Evolutionary conservation across 352 stramenopile genomes (phyloP).

Genomic region (Phytophthora palmivora): DNA sequence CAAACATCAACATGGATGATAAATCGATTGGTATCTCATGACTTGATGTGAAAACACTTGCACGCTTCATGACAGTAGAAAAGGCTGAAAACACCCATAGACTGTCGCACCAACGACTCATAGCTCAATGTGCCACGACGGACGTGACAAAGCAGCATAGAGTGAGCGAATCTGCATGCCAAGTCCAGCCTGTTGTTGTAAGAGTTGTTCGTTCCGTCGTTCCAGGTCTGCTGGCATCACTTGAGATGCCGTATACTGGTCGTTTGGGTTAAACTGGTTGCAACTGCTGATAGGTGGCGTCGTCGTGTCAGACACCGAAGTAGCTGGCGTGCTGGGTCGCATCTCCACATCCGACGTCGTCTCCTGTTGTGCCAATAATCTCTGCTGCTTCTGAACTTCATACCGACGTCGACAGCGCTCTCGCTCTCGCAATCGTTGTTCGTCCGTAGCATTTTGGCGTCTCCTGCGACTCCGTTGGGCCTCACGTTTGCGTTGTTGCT

Average conservation of each 20-base stretch:
- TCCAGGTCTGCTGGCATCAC: constrained; percentile 30
- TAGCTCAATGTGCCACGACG: constrained; percentile 3
- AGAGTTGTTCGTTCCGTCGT: constrained; percentile 28
- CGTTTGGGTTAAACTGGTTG: neutral
- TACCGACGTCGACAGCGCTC: constrained; percentile 76
- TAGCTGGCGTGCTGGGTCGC: neutral
- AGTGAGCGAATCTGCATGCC: constrained; percentile 33
- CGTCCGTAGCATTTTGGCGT: constrained; percentile 66
- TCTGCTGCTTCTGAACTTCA: constrained; percentile 61
- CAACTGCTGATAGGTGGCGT: constrained; percentile 7
- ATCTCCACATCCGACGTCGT: constrained; percentile 8
- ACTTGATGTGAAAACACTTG: neutral
- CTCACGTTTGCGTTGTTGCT: constrained; percentile 71
- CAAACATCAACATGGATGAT: neutral
- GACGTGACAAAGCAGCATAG: constrained; percentile 37
- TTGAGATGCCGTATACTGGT: constrained; percentile 13
- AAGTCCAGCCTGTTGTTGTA: constrained; percentile 35
- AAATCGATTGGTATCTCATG: neutral
- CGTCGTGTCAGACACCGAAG: constrained; percentile 8
- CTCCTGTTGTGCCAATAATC: constrained; percentile 18
- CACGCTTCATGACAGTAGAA: no score
- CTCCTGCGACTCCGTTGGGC: constrained; percentile 62
- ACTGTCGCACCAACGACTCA: neutral
- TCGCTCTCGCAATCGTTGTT: constrained; percentile 63
- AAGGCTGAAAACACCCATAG: no score